Evolutionary conservation across 805 yeast species (phyloP), one percentile per base, ranked within the genome.

Genomic region (Maudiozyma serrabonitensis): DNA sequence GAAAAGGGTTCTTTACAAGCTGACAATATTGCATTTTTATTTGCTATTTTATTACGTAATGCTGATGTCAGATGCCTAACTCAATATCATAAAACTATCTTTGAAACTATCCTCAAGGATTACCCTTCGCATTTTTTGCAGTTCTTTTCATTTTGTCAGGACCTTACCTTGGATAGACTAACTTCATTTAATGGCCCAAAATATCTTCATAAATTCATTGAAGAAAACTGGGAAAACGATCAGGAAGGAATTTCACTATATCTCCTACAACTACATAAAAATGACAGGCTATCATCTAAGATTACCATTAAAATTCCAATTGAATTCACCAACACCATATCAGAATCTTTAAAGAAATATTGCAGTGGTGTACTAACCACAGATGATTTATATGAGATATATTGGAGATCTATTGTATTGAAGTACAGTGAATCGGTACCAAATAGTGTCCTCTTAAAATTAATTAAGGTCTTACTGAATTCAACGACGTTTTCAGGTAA

Each of bases 31-130:
- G 66, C 75, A 2, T 77, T 78, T 54, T 62, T 80, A 39, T 69
- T 77, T 45, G 63, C 79, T 2, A 63, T 78, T 13, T 53, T 80
- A 25, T 60, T 81, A 46, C 78, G 87, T 70, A 81, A 82, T 58
- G 66, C 80, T 57, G 78, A 76, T 40, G 57, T 75, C 15, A 69
- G 69, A 49, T 66, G 66, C 7, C 66, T 82, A 48, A 73, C 80
- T 1, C 75, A 71, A 54, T 66, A 65, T 45, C 81, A 79, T 57
- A 69, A 69, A 25, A 54, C 56, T 12, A 58, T 81, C 23, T 72
- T 77, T 53, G 72, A 70, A 6, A 64, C 67, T 25, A 66, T 75
- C 55, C 48, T 68, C 16, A 52, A 58, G n/a, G 64, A 12, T 62
- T 67, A 35, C 75, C 75, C 64, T 55, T 76, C 42, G 61, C 75